phyloP scores from a whole-genome alignment of 2,329 filamentous ascomycete genomes.

The Apiospora marii region DNA sequence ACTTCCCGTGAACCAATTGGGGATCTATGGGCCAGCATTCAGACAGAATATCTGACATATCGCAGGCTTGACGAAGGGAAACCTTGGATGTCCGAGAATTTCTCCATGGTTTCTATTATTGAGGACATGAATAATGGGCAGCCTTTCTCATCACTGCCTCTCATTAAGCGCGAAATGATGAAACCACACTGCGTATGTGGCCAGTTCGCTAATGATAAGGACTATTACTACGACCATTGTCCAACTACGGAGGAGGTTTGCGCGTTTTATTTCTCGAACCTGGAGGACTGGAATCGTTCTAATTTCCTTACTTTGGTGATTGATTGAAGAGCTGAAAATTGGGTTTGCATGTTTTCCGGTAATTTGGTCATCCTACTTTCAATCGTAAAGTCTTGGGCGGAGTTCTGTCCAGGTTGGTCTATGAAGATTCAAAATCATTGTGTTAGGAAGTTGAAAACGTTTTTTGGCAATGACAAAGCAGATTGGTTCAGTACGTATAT shows the following conservation, averaged over 20 bases:
- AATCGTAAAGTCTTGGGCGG: no score
- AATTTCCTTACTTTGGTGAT: background rate
- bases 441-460: no score
- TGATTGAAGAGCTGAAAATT: no score
- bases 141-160: background rate
- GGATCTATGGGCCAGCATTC: background rate
- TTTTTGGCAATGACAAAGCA: no score
- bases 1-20: background rate
- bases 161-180: background rate
- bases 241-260: background rate
- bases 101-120: background rate
- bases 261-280: conserved; percentile 17
- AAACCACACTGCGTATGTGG: background rate
- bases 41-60: conserved; percentile 5
- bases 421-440: no score
- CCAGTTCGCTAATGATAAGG: background rate
- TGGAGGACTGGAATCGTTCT: conserved; percentile 22
- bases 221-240: background rate
- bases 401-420: no score
- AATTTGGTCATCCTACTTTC: no score
- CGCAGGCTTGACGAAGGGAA: background rate
- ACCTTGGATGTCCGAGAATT: background rate
- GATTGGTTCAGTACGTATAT: no score
- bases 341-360: no score
- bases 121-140: background rate